phyloP scores from a whole-genome alignment of 1,139 yeast genomes.

The Candida tetrigidarum region DNA sequence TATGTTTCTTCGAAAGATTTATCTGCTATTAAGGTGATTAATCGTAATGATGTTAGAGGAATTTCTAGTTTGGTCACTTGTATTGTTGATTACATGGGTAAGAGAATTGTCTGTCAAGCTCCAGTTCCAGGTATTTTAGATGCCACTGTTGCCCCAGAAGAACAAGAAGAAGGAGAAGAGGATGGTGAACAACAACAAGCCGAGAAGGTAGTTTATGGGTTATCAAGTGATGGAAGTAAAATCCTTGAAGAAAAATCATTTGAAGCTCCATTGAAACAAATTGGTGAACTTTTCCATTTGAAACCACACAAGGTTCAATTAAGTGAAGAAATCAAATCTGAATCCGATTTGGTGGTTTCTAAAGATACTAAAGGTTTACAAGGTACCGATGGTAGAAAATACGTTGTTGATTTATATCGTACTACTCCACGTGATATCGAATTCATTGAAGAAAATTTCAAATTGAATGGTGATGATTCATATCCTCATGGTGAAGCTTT shows the following conservation, averaged over 20 bases:
- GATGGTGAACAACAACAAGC: slow-evolving; percentile 25
- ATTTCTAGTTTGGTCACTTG: slow-evolving; percentile 77
- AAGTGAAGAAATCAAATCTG: slow-evolving; percentile 35
- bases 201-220: slow-evolving; percentile 74
- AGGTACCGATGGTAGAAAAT: slow-evolving; percentile 86
- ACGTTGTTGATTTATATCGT: slow-evolving; percentile 82
- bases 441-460: slow-evolving; percentile 63
- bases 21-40: slow-evolving; percentile 68
- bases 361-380: slow-evolving; percentile 82
- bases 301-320: slow-evolving; percentile 63
- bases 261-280: slow-evolving; percentile 55
- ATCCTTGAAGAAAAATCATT: slow-evolving; percentile 55
- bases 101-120: slow-evolving; percentile 87
- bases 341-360: slow-evolving; percentile 63
- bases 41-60: slow-evolving; percentile 66
- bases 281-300: slow-evolving; percentile 80
- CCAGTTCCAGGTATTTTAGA: slow-evolving; percentile 97
- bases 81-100: slow-evolving; percentile 88
- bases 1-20: slow-evolving; percentile 82
- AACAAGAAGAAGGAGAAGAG: slow-evolving; percentile 28
- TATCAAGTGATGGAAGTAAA: slow-evolving; percentile 60
- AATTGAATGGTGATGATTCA: slow-evolving; percentile 41
- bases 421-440: slow-evolving; percentile 83
- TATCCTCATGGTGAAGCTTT: slow-evolving; percentile 86
- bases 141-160: slow-evolving; percentile 37